A percentile compares a stretch with the other conserved stretches of the same genome.
Evolutionary conservation across 176 grass and related monocot species (phyloP).

Genomic region (Carex littledalei): DNA sequence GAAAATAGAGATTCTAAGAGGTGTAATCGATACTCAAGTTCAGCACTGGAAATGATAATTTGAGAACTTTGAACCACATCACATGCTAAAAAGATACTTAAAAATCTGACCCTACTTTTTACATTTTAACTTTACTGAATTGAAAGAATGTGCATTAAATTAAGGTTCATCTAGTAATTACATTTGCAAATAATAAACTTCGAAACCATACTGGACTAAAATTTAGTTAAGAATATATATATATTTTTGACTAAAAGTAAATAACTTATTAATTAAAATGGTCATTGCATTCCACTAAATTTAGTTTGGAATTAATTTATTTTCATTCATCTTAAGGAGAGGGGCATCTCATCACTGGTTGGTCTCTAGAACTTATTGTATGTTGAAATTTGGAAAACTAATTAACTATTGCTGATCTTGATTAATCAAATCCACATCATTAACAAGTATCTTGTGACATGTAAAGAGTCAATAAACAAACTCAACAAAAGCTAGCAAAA

Average conservation of each 20-base stretch:
- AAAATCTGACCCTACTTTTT: too few relatives aligned
- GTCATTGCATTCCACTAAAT: background rate
- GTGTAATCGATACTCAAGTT: too few relatives aligned
- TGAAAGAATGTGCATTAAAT: background rate
- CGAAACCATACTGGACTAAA: background rate
- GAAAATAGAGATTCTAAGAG: too few relatives aligned
- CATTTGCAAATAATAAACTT: background rate
- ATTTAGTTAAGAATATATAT: too few relatives aligned
- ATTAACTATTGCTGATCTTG: background rate
- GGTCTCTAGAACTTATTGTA: background rate
- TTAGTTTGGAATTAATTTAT: background rate
- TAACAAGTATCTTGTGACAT: background rate
- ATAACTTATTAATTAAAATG: background rate
- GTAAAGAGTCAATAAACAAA: background rate
- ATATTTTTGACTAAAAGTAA: background rate
- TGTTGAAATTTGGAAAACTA: background rate
- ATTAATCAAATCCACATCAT: constrained; percentile 6
- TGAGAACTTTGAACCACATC: too few relatives aligned
- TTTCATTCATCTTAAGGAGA: background rate
- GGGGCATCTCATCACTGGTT: background rate
- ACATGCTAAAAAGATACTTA: too few relatives aligned
- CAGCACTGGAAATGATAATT: too few relatives aligned
- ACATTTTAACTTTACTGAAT: too few relatives aligned
- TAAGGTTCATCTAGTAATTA: background rate
- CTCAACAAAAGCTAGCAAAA: background rate